Evolutionary conservation across 495 filamentous ascomycete species (phyloP), one percentile per base, ranked within the genome.

Genomic region (Acidiella bohemica): DNA sequence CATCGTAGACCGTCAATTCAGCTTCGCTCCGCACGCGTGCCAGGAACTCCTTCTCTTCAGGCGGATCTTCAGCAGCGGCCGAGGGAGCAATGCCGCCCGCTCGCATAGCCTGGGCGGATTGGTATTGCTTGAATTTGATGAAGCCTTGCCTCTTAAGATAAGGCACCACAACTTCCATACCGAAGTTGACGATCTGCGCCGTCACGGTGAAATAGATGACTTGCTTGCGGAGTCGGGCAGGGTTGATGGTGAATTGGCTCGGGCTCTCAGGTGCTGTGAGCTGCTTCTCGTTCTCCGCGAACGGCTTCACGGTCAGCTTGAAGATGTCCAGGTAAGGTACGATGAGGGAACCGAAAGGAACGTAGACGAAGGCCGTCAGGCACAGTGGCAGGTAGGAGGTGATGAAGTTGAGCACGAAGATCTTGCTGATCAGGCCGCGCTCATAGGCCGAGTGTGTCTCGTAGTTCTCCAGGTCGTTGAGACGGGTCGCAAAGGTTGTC

Each of bases 181-280:
- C 80, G 16, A 93, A 76, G 42, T 81, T 84, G 43, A 97, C 83
- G 30, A 88, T 75, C 55, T 97, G 90, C 0, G 88, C 90, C 0
- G 90, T 96, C 10, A 96, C 85, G 0, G 90, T 88, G 56, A 94
- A 93, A 59, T 96, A 97, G 51, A 96, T 82, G 41, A 96, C 81
- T 59, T 97, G 92, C 36, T 92, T 88, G 36, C 75, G 78, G 5
- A 97, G 70, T 19, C 90, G 68, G 47, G 75, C 69, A 0, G 87
- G 84, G 55, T 97, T 84, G 56, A 96, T 83, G 26, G 72, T 63
- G 65, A 95, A 97, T 11, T 68, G 63, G 42, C 10, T 23, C 9
- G 42, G 46, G 5, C 59, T 49, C 41, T 75, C 64, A 8, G 78
- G 75, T 2, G 66, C 53, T 17, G 59, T 54, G 30, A 84, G 62